These are phyloP conservation scores for Ascochyta koolunga DNA, from an alignment of 2,329 filamentous ascomycete genomes.

Conservation along the genomic window DNA sequence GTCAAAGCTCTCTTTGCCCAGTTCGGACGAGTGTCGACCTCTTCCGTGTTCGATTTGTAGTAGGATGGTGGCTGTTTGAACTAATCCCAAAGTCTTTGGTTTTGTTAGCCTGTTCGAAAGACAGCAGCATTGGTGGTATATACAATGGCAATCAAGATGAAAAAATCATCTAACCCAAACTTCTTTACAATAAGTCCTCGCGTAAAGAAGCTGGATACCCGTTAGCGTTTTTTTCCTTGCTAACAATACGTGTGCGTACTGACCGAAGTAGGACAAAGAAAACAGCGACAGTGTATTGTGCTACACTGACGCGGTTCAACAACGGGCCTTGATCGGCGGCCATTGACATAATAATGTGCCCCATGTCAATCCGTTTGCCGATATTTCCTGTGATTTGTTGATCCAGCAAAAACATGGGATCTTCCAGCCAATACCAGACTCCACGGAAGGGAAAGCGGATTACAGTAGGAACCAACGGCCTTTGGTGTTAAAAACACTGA, in stretches of 20 bases:
- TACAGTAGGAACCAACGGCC: background rate
- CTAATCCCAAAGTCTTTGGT: slow-evolving; percentile 26
- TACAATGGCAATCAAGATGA: slow-evolving; percentile 34
- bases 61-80: slow-evolving; percentile 33
- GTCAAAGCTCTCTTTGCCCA: slow-evolving; percentile 26
- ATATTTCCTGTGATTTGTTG: slow-evolving; percentile 6
- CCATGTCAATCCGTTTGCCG: slow-evolving; percentile 23
- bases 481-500: background rate
- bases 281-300: slow-evolving; percentile 29
- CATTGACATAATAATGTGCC: slow-evolving; percentile 26
- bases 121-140: background rate
- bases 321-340: slow-evolving; percentile 29
- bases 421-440: slow-evolving; percentile 3
- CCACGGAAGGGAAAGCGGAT: background rate
- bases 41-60: slow-evolving; percentile 35
- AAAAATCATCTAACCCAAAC: slow-evolving; percentile 34
- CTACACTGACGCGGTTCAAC: slow-evolving; percentile 31
- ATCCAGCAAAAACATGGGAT: slow-evolving; percentile 19
- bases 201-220: slow-evolving; percentile 27
- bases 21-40: slow-evolving; percentile 26
- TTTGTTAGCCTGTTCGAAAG: background rate
- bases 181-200: slow-evolving; percentile 33
- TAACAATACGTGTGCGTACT: background rate
- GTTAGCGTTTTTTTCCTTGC: background rate
- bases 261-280: slow-evolving; percentile 32